Percentiles rank a stretch among this genome's conserved stretches.
Evolutionary conservation across 805 yeast species (phyloP).

Genomic region (Cyberlindnera mississippiensis): DNA sequence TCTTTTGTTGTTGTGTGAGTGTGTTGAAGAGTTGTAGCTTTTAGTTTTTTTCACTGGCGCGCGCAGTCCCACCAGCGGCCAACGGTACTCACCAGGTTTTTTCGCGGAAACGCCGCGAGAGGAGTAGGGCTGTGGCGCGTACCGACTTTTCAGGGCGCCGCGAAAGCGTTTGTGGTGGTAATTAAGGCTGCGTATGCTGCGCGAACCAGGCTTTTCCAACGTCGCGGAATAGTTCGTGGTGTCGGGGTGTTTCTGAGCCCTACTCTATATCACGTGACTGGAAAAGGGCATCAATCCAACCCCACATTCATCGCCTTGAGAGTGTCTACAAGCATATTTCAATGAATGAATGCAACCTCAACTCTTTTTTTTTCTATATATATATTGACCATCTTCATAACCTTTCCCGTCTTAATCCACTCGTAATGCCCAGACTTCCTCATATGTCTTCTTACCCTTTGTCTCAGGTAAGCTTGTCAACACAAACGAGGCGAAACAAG

Average conservation of each 20-base stretch:
- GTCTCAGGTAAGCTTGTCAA: slow-evolving; percentile 65
- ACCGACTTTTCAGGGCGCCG: neutral
- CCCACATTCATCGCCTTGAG: neutral
- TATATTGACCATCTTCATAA: too few relatives aligned
- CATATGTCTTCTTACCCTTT: slow-evolving; percentile 56
- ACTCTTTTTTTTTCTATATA: too few relatives aligned
- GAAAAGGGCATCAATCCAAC: neutral
- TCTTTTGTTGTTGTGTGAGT: slow-evolving; percentile 4
- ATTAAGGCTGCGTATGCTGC: neutral
- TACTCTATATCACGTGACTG: neutral
- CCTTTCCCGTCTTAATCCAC: too few relatives aligned
- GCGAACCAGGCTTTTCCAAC: neutral
- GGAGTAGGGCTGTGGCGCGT: slow-evolving; percentile 1
- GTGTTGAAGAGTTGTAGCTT: slow-evolving; percentile 17
- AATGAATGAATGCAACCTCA: neutral
- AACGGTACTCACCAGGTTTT: too few relatives aligned
- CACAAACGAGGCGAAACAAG: slow-evolving; percentile 45
- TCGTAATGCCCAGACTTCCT: slow-evolving; percentile 58
- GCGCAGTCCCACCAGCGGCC: neutral
- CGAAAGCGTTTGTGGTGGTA: neutral
- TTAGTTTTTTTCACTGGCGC: slow-evolving; percentile 22
- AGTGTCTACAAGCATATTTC: too few relatives aligned
- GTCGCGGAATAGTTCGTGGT: neutral
- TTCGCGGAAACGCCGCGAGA: neutral
- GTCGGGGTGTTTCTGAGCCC: neutral